A percentile compares a stretch with the other conserved stretches of the same genome.
Evolutionary conservation across 2,329 filamentous ascomycete species (phyloP).

Genomic region (Xylariaceae sp.): DNA sequence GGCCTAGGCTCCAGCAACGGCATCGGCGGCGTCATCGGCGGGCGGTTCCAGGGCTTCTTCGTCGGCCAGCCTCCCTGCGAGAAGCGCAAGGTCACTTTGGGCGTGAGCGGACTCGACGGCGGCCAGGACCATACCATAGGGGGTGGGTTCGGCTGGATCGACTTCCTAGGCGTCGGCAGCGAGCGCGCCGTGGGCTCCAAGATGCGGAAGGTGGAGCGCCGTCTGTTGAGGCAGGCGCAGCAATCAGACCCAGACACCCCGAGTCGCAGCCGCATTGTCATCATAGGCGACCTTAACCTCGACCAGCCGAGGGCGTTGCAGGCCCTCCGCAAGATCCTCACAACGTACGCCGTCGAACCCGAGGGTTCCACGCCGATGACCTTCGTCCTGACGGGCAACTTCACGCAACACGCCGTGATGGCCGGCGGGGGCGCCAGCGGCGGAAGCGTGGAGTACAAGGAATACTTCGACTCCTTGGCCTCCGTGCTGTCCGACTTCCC

Average conservation of each 20-base stretch:
- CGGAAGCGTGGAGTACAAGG: constrained; percentile 93
- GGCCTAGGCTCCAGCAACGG: constrained; percentile 72
- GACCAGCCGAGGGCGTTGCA: constrained; percentile 78
- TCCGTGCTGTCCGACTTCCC: constrained; percentile 79
- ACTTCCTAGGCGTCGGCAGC: constrained; percentile 87
- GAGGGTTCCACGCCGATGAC: constrained; percentile 64
- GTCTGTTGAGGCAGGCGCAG: constrained; percentile 49
- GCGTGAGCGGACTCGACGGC: constrained; percentile 57
- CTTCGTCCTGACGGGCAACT: constrained; percentile 84
- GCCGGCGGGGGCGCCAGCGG: constrained; percentile 63
- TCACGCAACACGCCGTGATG: constrained; percentile 61
- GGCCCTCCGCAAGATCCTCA: constrained; percentile 73
- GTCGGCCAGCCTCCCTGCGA: constrained; percentile 90
- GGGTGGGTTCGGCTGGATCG: constrained; percentile 92
- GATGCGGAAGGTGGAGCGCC: constrained; percentile 75
- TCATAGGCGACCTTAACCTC: constrained; percentile 81
- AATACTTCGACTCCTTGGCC: constrained; percentile 86
- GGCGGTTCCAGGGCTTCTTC: constrained; percentile 83
- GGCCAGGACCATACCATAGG: constrained; percentile 58
- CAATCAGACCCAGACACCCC: constrained; percentile 26
- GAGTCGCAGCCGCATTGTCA: constrained; percentile 54
- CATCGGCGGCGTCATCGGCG: constrained; percentile 86
- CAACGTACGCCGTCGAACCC: constrained; percentile 62
- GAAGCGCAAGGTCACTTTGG: constrained; percentile 71
- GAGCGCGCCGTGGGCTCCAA: constrained; percentile 75